These are phyloP conservation scores for Solanum dulcamara DNA, from an alignment of 257 asterid genomes.

Conservation along the genomic window DNA sequence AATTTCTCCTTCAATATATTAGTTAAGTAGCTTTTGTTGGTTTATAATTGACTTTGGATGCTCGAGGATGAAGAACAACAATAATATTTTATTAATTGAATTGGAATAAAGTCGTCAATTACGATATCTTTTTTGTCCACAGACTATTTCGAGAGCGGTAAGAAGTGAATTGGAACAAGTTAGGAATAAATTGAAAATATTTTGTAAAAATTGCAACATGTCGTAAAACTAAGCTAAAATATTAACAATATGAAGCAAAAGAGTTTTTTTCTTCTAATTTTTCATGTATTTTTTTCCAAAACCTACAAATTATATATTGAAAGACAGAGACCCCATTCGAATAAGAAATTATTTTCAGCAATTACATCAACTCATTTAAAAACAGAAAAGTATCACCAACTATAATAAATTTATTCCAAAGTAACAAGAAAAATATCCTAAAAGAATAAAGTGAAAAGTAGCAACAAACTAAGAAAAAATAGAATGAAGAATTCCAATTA, in stretches of 20 bases:
- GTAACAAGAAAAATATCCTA: not conserved
- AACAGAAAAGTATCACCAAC: not conserved
- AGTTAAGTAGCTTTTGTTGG: no score
- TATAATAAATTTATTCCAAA: not conserved
- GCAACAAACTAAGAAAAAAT: not conserved
- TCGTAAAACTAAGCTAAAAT: no score
- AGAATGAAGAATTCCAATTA: not conserved
- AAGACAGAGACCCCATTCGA: not conserved
- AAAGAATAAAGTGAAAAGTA: not conserved
- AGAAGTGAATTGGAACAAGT: no score
- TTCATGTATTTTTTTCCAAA: no score
- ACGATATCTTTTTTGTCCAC: not conserved
- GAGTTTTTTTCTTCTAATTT: no score
- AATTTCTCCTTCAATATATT: not conserved
- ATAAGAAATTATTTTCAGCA: not conserved
- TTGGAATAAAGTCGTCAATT: slow-evolving; percentile 7
- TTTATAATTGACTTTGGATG: slow-evolving; percentile 10
- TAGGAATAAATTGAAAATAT: no score
- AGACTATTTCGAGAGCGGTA: no score
- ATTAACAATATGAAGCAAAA: no score
- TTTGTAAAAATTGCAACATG: no score
- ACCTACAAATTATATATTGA: no score
- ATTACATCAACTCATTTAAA: not conserved
- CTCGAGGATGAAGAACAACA: not conserved
- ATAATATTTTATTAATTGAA: not conserved